These are phyloP conservation scores for Chloranthus sessilifolius DNA, from an alignment of 164 flowering plant species.

Conservation along the genomic window DNA sequence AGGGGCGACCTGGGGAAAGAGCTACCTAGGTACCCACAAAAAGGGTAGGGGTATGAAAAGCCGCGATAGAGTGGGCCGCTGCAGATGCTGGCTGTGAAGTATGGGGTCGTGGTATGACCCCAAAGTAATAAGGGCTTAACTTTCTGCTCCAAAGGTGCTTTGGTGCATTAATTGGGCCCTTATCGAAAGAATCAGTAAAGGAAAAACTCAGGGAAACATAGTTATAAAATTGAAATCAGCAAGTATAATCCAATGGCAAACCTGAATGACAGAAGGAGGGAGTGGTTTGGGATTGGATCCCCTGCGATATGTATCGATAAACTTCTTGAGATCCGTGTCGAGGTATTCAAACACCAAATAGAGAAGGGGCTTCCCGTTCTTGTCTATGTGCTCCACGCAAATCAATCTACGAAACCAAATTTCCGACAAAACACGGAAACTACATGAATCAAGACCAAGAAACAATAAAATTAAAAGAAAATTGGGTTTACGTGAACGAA, in stretches of 20 bases:
- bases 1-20: too few relatives aligned
- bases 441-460: neutral
- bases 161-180: too few relatives aligned
- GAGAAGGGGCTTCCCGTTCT: slow-evolving; percentile 71
- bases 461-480: too few relatives aligned
- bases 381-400: slow-evolving; percentile 79
- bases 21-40: too few relatives aligned
- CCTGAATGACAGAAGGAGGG: slow-evolving; percentile 41
- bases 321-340: slow-evolving; percentile 94
- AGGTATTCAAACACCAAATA: slow-evolving; percentile 92
- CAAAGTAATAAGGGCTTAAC: too few relatives aligned
- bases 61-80: too few relatives aligned
- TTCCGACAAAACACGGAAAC: neutral
- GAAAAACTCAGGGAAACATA: neutral
- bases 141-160: too few relatives aligned
- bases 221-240: neutral
- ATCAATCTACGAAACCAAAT: slow-evolving; percentile 42
- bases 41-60: too few relatives aligned
- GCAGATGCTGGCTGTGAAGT: too few relatives aligned
- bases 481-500: neutral
- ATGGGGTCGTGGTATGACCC: too few relatives aligned
- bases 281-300: slow-evolving; percentile 75
- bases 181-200: too few relatives aligned
- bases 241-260: neutral
- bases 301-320: slow-evolving; percentile 74